Base-by-base conservation (phyloP, 441 rosid genomes). In the Erysimum cheiri region DNA sequence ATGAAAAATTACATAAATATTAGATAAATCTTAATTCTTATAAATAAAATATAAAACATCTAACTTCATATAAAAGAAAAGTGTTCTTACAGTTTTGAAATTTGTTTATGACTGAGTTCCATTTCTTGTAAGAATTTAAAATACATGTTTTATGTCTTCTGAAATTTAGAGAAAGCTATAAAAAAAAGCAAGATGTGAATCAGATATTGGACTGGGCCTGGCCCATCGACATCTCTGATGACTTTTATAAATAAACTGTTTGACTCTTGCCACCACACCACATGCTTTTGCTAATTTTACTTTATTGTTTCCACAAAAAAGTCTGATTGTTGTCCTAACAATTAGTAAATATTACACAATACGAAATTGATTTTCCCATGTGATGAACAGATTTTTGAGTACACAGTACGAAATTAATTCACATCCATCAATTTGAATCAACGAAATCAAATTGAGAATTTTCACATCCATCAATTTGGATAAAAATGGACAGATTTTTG, bases 361-460 rank as follows among this genome's bases (percentile, higher is more conserved):
- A 48, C 50, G 40, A 60, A 39, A 29, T 40, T 50, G 60, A 70
- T 60, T 26, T 69, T 26, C 6, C 12, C 56, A 46, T 46, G 48
- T 69, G 66, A 15, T 22, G 24, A 22, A 22, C 41, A 28, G 41
- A 69, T 40, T 47, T 35, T 47, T 26, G 28, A 15, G 35, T 39
- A 50, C 44, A 61, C 36, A 41, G 48, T 35, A 47, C 58, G 58
- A 48, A 26, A 37, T 29, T 29, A 56, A 39, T 60, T 19, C 24
- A 9, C 22, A 46, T 58, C 37, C 44, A 44, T 69, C 49, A 58
- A 47, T 33, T 11, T 26, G 22, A 32, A 69, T 69, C 60, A 28
- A 50, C 32, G n/a, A 8, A 70, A 60, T 6, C 13, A 28, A 48
- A 49, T 17, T 14, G 26, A 60, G 14, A 68, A 0, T 22, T 22